A percentile compares a stretch with the other conserved stretches of the same genome.
Conservation (phyloP, 768 basidiomycete species). For the Pulveroboletus ravenelii region DNA sequence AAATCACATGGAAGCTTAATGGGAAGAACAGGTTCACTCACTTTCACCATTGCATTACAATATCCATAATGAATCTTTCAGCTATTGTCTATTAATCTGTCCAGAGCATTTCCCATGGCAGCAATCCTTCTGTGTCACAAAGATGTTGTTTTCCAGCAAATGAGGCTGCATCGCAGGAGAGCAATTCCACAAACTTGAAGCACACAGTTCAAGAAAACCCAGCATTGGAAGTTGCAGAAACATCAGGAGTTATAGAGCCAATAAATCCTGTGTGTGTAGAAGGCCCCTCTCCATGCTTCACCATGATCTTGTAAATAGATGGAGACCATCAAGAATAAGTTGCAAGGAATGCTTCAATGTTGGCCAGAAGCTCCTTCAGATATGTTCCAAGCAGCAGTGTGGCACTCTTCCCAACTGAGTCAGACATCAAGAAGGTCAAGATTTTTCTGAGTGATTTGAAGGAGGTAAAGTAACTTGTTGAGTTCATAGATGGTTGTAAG, state of each 20-base stretch:
- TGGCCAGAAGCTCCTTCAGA: conserved; percentile 55
- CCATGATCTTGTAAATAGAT: conserved; percentile 55
- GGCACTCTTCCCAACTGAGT: conserved; percentile 77
- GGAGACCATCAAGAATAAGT: conserved; percentile 70
- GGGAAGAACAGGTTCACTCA: conserved; percentile 30
- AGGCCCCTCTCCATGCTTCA: conserved; percentile 33
- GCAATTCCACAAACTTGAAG: conserved; percentile 71
- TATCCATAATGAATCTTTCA: conserved; percentile 64
- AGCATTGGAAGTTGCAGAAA: conserved; percentile 40
- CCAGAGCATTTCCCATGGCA: conserved; percentile 71
- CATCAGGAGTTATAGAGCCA: conserved; percentile 53
- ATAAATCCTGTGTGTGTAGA: conserved; percentile 37
- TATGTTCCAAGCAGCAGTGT: conserved; percentile 67
- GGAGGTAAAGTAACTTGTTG: conserved; percentile 80
- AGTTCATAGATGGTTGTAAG: conserved; percentile 81
- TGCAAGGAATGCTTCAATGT: conserved; percentile 56
- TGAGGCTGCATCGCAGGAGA: no score
- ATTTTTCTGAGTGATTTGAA: conserved; percentile 73
- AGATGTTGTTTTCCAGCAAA: conserved; percentile 61
- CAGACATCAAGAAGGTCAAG: conserved; percentile 71
- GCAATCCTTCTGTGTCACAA: conserved; percentile 67
- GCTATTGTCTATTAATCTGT: conserved; percentile 79
- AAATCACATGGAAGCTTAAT: conserved; percentile 5
- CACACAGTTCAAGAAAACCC: conserved; percentile 67
- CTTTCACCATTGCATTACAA: conserved; percentile 88